Base-by-base conservation (phyloP, 805 yeast genomes). In the Candida awuae region DNA sequence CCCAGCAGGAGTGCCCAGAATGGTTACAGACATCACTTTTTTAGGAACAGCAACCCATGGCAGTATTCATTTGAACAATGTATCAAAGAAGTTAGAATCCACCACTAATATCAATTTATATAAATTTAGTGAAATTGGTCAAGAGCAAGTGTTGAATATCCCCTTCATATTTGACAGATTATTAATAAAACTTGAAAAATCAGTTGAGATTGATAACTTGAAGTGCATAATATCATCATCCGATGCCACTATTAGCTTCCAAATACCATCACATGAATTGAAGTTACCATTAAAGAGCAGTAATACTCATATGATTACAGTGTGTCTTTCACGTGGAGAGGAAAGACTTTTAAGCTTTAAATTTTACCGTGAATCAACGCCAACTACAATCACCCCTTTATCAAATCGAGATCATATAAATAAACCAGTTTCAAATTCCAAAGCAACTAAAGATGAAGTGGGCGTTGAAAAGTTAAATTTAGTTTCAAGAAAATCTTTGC, bases 311-410 rank as follows among this genome's bases (percentile, higher is more conserved):
- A 4, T 34, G 4, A 21, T 41, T 10, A 29, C 10, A 8, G 8
- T 41, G 8, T n/a, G 19, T 13, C 8, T 36, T 6, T 23, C 14
- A 5, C n/a, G 30, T 8, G 18, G 20, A 8, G 18, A 31, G n/a
- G 17, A 27, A 9, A 9, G 9, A 8, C 8, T 35, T 9, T 12
- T 35, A 2, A 17, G 21, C 4, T 32, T 29, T 17, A 29, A 8
- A 10, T 41, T 41, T 23, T 41, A 36, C 21, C 36, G 44, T 19
- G 39, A 32, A 18, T 30, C 37, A 17, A n/a, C n/a, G n/a, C 16
- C 29, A 12, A 29, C 34, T 4, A 13, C 22, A 7, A 20, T 29
- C 3, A 16, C 39, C 8, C 5, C 21, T 12, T 21, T 23, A 26
- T 16, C 38, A n/a, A n/a, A n/a, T n/a, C n/a, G n/a, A n/a, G n/a